Percentiles rank a stretch among this genome's conserved stretches.
Conservation (phyloP, 2,329 filamentous ascomycete species). For the Cytospora mali region DNA sequence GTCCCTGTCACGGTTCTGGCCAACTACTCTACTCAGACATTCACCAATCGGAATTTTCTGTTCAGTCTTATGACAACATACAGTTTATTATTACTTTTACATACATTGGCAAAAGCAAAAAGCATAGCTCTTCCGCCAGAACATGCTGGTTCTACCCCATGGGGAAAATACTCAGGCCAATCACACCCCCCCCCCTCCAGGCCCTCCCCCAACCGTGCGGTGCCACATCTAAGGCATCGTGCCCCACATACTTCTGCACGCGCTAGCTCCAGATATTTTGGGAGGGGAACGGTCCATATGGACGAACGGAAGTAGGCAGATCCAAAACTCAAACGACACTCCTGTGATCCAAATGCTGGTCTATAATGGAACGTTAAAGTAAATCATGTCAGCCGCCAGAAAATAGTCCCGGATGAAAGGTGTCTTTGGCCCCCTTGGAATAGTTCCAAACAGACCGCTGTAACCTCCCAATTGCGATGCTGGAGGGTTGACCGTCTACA, state of each 20-base stretch:
- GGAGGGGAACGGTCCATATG: neutral
- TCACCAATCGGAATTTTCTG: too few relatives aligned
- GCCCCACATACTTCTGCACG: too few relatives aligned
- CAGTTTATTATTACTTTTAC: too few relatives aligned
- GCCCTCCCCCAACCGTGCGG: slow-evolving; percentile 15
- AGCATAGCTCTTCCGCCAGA: neutral
- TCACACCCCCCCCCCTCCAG: slow-evolving; percentile 4
- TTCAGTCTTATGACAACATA: too few relatives aligned
- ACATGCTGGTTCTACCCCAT: slow-evolving; percentile 16
- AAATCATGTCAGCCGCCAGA: neutral
- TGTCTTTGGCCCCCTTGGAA: neutral
- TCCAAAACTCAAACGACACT: neutral
- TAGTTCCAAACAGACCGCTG: neutral
- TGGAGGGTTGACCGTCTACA: neutral
- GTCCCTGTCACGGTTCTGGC: too few relatives aligned
- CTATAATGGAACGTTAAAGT: too few relatives aligned
- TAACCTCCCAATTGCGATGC: neutral
- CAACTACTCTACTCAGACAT: too few relatives aligned
- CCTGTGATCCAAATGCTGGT: neutral
- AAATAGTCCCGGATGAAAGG: neutral
- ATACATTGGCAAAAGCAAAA: too few relatives aligned
- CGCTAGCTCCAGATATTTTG: too few relatives aligned
- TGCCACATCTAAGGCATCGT: too few relatives aligned
- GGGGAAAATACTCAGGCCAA: slow-evolving; percentile 10
- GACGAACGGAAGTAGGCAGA: neutral